Conservation (phyloP, 169 alveolate species). For the Eimeria maxima region DNA sequence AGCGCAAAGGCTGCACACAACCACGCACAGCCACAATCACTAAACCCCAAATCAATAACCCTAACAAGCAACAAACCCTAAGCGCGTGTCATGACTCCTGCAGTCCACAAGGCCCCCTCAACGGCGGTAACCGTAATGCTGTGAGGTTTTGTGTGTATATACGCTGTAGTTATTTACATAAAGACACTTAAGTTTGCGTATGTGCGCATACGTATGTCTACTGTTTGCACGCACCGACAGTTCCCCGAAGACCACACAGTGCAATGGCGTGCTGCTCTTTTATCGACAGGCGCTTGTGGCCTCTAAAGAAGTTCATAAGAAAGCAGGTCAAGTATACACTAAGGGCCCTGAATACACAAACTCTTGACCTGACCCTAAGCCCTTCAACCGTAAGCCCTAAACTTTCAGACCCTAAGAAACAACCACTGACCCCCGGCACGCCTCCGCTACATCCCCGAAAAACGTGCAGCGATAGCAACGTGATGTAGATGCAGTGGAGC, state of each 20-base stretch:
- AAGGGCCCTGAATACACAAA: constrained; percentile 65
- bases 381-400: constrained; percentile 31
- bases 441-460: not conserved
- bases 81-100: not conserved
- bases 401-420: not conserved
- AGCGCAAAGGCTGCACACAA: constrained; percentile 81
- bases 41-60: not conserved
- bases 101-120: no score
- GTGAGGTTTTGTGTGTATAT: no score
- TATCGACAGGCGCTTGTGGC: constrained; percentile 45
- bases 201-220: not conserved
- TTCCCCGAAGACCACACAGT: constrained; percentile 84
- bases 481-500: not conserved
- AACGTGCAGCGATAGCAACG: not conserved
- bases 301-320: constrained; percentile 77
- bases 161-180: not conserved
- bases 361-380: not conserved
- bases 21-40: not conserved
- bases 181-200: not conserved
- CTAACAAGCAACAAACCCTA: not conserved
- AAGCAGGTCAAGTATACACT: constrained; percentile 76
- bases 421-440: not conserved
- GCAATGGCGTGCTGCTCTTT: constrained; percentile 77
- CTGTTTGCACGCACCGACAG: constrained; percentile 70
- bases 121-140: no score